Evolutionary conservation across 768 basidiomycete genomes (phyloP).

Genomic region (Mycena crocata): DNA sequence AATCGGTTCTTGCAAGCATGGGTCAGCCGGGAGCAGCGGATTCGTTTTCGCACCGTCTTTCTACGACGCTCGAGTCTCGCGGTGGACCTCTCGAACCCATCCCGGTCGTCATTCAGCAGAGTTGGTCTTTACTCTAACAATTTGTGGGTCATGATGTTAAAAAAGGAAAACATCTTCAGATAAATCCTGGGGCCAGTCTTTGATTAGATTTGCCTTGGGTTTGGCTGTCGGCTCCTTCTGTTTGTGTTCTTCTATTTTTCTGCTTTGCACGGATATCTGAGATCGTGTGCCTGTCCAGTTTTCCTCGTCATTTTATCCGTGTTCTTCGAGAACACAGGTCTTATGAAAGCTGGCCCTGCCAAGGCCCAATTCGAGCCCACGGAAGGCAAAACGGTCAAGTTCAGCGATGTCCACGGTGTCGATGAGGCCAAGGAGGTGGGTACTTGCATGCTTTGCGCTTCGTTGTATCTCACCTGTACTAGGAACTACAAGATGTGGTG

Average conservation of each 20-base stretch:
- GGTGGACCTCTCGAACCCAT: slow-evolving; percentile 70
- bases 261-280: not conserved
- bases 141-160: no score
- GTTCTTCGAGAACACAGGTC: slow-evolving; percentile 91
- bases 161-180: no score
- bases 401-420: slow-evolving; percentile 96
- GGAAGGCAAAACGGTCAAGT: slow-evolving; percentile 86
- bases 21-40: slow-evolving; percentile 42
- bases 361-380: slow-evolving; percentile 87
- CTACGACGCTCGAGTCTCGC: slow-evolving; percentile 55
- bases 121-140: slow-evolving; percentile 62
- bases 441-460: not conserved
- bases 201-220: slow-evolving; percentile 71
- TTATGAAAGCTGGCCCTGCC: slow-evolving; percentile 88
- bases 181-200: slow-evolving; percentile 33
- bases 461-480: slow-evolving; percentile 21
- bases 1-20: slow-evolving; percentile 54
- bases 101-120: slow-evolving; percentile 84
- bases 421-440: slow-evolving; percentile 93
- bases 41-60: slow-evolving; percentile 40
- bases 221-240: slow-evolving; percentile 73
- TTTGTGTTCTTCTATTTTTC: slow-evolving; percentile 49
- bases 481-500: slow-evolving; percentile 95
- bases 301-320: slow-evolving; percentile 89
- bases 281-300: slow-evolving; percentile 56